Conservation (phyloP, 2,329 filamentous ascomycete species). For the Metarhizium robertsii region DNA sequence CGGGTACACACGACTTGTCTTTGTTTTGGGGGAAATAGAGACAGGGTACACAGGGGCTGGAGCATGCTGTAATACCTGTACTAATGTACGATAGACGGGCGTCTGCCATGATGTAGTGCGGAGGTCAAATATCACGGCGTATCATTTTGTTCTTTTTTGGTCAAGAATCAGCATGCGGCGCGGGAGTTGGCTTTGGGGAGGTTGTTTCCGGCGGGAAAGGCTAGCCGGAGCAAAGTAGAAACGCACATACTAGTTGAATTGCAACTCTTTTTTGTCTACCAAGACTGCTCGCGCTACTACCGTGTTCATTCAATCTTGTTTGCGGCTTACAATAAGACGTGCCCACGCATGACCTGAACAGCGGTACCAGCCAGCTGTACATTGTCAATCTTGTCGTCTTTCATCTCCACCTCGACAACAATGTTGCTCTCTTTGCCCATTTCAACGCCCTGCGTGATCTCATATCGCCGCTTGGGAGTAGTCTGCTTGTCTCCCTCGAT, state of each 20-base stretch:
- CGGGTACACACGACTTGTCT: constrained; percentile 1
- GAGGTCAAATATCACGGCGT: constrained; percentile 12
- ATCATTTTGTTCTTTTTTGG: constrained; percentile 5
- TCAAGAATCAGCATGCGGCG: constrained; percentile 6
- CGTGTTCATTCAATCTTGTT: neutral
- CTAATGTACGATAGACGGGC: constrained; percentile 24
- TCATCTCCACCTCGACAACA: constrained; percentile 31
- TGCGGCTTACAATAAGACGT: constrained; percentile 16
- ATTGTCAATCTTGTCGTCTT: constrained; percentile 18
- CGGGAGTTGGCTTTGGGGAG: constrained; percentile 6
- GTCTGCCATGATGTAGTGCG: constrained; percentile 15
- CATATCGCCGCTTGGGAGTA: constrained; percentile 29
- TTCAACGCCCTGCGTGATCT: constrained; percentile 57
- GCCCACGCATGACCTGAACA: constrained; percentile 25
- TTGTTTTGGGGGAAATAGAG: constrained; percentile 18
- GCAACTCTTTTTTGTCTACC: constrained; percentile 6
- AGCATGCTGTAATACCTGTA: constrained; percentile 25
- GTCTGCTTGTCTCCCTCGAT: constrained; percentile 25
- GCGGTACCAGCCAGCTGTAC: constrained; percentile 26
- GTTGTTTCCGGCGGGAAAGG: neutral
- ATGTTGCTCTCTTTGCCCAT: constrained; percentile 53
- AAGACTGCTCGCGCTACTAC: constrained; percentile 5
- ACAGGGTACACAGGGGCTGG: constrained; percentile 3
- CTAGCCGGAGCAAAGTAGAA: neutral
- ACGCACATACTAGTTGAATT: neutral